Evolutionary conservation across 202 grass and related monocot genomes (phyloP), one percentile per base, ranked within the genome.

Genomic region (Brachypodium distachyon): DNA sequence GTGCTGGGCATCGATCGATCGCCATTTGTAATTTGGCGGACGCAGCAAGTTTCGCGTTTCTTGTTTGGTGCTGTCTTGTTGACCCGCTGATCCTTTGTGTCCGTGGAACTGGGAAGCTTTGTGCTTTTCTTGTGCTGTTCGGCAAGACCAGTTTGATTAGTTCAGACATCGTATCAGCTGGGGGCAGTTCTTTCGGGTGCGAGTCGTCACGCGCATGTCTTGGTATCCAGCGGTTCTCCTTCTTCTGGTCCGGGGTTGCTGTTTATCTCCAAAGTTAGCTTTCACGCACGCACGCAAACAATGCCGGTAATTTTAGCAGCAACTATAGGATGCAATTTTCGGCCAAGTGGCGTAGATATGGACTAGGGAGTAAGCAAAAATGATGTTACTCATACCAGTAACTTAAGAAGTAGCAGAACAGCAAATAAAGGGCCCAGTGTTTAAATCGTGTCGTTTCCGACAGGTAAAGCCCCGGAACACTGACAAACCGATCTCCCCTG

Each of bases 121-220:
- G 29, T 77, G 26, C 65, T 56, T 76, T 78, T 77, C 64, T 76
- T 76, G 80, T 91, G 79, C n/a, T n/a, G 67, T 67, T 41, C 23
- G 10, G 56, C 39, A 46, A 53, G 61, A 28, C 17, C 0, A 52
- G 61, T 33, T 43, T n/a, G n/a, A n/a, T n/a, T 43, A 38, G 79
- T 77, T 78, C 48, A 82, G 51, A 73, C 2, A 59, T 82, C 67
- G 18, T 82, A 27, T 31, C 4, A 21, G 26, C n/a, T n/a, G 41
- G 14, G 10, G 26, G 3, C 19, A 52, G 49, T 52, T 0, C 49
- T 82, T 82, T 77, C 70, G 37, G 72, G 78, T 33, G 56, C 65
- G 77, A 70, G 5, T 25, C 55, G 27, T 23, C 0, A n/a, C 58
- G 57, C 17, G 68, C 64, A 65, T 52, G 44, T 51, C 44, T 17